phyloP scores from a whole-genome alignment of 345 rosid species.

The Noccaea bulbosa region DNA sequence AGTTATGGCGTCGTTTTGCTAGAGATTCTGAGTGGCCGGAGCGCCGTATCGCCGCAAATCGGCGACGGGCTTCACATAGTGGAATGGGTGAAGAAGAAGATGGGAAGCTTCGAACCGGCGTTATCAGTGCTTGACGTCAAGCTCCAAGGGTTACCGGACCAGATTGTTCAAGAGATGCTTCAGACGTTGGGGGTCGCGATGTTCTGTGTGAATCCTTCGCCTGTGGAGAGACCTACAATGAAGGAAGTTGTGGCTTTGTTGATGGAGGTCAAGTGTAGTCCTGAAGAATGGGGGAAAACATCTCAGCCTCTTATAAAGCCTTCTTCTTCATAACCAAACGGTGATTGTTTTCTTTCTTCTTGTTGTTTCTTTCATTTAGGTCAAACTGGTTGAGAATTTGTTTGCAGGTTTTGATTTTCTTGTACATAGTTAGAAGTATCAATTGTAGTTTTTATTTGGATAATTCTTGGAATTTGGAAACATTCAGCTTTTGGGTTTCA shows the following conservation, averaged over 20 bases:
- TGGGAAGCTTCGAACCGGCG: constrained; percentile 97
- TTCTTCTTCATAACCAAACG: neutral
- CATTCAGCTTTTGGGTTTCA: constrained; percentile 3
- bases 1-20: constrained; percentile 93
- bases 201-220: constrained; percentile 93
- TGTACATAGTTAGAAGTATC: constrained; percentile 66
- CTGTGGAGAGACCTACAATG: constrained; percentile 87
- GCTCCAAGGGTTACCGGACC: constrained; percentile 86
- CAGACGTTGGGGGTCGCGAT: constrained; percentile 91
- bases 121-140: constrained; percentile 68
- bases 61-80: constrained; percentile 89
- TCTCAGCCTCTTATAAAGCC: constrained; percentile 31
- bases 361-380: constrained; percentile 3
- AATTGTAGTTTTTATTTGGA: constrained; percentile 38
- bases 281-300: constrained; percentile 91
- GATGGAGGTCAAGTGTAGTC: constrained; percentile 86
- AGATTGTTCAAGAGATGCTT: constrained; percentile 94
- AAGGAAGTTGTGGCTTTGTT: constrained; percentile 93
- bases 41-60: constrained; percentile 69
- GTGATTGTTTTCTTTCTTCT: constrained; percentile 43
- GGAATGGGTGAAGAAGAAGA: constrained; percentile 94
- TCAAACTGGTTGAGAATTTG: constrained; percentile 25
- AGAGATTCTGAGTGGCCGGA: constrained; percentile 83
- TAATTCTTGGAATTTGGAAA: constrained; percentile 24
- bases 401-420: constrained; percentile 36